Evolutionary conservation across 768 basidiomycete species (phyloP).

Genomic region (Lanmaoa pseudosensibilis): DNA sequence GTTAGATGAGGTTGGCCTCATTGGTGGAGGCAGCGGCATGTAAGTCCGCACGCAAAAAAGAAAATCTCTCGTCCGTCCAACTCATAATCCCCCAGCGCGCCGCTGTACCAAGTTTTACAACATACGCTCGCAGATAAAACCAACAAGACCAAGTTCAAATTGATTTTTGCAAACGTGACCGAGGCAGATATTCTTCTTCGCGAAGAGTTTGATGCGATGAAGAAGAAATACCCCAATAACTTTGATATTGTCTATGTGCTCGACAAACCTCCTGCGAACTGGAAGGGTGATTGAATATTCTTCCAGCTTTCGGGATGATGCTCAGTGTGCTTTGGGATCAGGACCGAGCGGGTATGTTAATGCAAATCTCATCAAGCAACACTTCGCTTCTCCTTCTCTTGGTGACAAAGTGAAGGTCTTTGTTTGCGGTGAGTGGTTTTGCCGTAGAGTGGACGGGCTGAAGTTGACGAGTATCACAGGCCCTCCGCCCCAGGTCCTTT

Average conservation of each 20-base stretch:
- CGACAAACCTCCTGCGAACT: conserved; percentile 64
- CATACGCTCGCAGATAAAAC: conserved; percentile 68
- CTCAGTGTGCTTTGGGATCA: conserved; percentile 22
- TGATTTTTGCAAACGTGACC: conserved; percentile 88
- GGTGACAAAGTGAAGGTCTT: conserved; percentile 86
- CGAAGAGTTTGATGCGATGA: conserved; percentile 69
- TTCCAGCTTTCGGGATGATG: neutral
- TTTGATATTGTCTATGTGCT: conserved; percentile 86
- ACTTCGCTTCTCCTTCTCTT: conserved; percentile 62
- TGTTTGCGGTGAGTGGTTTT: conserved; percentile 69
- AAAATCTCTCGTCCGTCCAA: neutral
- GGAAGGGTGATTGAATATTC: conserved; percentile 50
- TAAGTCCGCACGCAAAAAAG: conserved; percentile 35
- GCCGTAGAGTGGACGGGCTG: neutral
- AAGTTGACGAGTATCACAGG: conserved; percentile 36
- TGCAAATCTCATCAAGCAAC: conserved; percentile 67
- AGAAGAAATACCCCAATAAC: conserved; percentile 64
- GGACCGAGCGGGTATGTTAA: conserved; percentile 76
- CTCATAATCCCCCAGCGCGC: conserved; percentile 53
- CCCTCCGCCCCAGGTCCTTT: conserved; percentile 86
- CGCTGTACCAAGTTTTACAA: conserved; percentile 77
- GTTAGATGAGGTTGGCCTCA: conserved; percentile 81
- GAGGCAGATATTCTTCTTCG: conserved; percentile 89
- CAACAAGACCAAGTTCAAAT: conserved; percentile 94
- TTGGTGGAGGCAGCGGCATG: conserved; percentile 96